Base-by-base conservation (phyloP, 306 rosid species). In the Gastrolobium villosum region DNA sequence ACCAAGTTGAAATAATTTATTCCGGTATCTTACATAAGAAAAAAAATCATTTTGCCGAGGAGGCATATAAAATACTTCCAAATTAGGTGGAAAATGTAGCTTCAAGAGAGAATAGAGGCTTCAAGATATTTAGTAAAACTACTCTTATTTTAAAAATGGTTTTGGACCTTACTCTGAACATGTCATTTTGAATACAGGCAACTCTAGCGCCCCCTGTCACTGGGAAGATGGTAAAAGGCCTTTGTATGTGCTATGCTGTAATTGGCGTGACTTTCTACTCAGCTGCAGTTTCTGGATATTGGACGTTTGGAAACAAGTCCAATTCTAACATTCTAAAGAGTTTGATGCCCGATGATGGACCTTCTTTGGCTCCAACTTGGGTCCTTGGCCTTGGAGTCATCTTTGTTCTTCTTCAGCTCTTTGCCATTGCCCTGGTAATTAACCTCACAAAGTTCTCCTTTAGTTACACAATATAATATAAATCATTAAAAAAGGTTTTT, bases 221-320 rank as follows among this genome's bases (percentile, higher is more conserved):
- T 34, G 97, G 92, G 76, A 91, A 91, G 89, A 91, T 91, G 94
- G 84, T 91, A 5, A 91, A 89, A 66, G 97, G 94, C 8, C 94
- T 91, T 32, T 2, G 80, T 3, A 91, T 91, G 97, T 91, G 97
- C 74, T 91, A 91, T 77, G 1, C 75, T 1, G 94, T 91, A 50
- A 89, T 91, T 65, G 83, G 79, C 53, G 2, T 89, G 44, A 91
- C 94, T 1, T 91, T 89, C 86, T 91, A 91, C 77, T 80, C 97
- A 5, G 60, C 81, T 52, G 94, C 97, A 14, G 80, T 82, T 54
- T 79, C 88, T 43, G 97, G 97, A 43, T 92, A 92, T 48, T 89
- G 89, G 92, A 83, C 74, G 39, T 89, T 92, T 61, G 92, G 94
- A 73, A 92, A 88, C 80, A 80, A 82, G 71, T 72, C 97, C 36